Conservation (phyloP, 1,284 basidiomycete species). For the Leucocoprinus gongylophorus region DNA sequence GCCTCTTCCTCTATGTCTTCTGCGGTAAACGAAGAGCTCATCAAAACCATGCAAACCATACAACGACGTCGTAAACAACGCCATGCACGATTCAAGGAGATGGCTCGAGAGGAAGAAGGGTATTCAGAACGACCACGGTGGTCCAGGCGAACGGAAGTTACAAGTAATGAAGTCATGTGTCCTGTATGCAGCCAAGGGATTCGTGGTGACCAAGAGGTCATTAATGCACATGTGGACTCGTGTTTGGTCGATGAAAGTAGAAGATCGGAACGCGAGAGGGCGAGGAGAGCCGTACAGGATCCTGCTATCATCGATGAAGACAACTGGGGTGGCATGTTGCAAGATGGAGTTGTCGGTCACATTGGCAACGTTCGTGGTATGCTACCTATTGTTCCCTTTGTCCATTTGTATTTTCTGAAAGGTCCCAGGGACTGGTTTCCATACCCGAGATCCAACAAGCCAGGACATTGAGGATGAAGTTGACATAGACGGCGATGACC, state of each 20-base stretch:
- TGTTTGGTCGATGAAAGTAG: constrained; percentile 55
- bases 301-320: constrained; percentile 26
- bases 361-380: constrained; percentile 39
- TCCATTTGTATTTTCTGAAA: neutral
- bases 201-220: constrained; percentile 58
- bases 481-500: constrained; percentile 73
- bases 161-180: constrained; percentile 38
- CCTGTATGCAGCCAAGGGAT: constrained; percentile 57
- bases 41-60: constrained; percentile 49
- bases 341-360: constrained; percentile 33
- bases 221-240: constrained; percentile 71
- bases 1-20: constrained; percentile 24
- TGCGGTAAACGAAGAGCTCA: constrained; percentile 35
- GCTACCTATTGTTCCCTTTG: constrained; percentile 8
- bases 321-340: constrained; percentile 20
- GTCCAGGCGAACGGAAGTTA: constrained; percentile 10
- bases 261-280: constrained; percentile 35
- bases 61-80: constrained; percentile 60
- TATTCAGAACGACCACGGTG: constrained; percentile 23
- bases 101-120: constrained; percentile 51
- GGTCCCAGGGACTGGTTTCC: constrained; percentile 44
- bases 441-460: constrained; percentile 45
- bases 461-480: constrained; percentile 70
- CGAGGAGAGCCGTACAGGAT: constrained; percentile 14
- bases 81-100: constrained; percentile 53